Evolutionary conservation across 179 eudicot species (phyloP).

Genomic region (Sideroxylon spinosum): DNA sequence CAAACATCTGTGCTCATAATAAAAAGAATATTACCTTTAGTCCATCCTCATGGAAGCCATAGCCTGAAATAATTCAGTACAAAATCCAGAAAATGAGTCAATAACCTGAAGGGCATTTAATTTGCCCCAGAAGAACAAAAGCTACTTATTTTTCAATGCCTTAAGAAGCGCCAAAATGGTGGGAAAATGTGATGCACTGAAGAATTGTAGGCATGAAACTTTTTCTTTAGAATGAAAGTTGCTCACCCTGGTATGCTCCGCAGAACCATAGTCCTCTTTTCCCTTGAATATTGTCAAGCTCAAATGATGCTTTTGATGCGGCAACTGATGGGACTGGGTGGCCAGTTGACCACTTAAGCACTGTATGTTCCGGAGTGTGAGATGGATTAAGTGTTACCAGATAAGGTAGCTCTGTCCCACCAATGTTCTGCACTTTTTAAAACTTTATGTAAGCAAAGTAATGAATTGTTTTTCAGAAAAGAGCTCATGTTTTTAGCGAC

Average conservation of each 20-base stretch:
- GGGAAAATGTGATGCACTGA: not conserved
- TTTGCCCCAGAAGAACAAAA: not conserved
- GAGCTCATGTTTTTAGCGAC: conserved; percentile 25
- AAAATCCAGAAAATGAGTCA: not conserved
- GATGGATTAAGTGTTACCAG: conserved; percentile 86
- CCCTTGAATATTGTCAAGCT: conserved; percentile 78
- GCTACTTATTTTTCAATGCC: not conserved
- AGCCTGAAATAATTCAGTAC: conserved; percentile 41
- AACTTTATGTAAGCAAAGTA: not conserved
- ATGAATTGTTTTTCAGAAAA: not conserved
- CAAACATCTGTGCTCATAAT: not conserved
- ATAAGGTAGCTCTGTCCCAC: conserved; percentile 46
- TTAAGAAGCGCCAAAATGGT: not conserved
- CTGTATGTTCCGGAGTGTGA: conserved; percentile 43
- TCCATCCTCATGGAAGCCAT: conserved; percentile 96
- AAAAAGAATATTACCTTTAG: conserved; percentile 55
- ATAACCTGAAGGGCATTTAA: not conserved
- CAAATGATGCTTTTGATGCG: conserved; percentile 74
- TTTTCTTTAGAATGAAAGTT: not conserved
- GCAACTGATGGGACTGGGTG: conserved; percentile 93
- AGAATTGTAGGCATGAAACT: not conserved
- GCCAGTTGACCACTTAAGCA: conserved; percentile 82
- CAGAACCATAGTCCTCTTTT: conserved; percentile 90
- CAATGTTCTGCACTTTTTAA: conserved; percentile 51
- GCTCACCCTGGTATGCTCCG: conserved; percentile 89